Evolutionary conservation across 2,329 filamentous ascomycete genomes (phyloP).

Genomic region (Aspergillus latus): DNA sequence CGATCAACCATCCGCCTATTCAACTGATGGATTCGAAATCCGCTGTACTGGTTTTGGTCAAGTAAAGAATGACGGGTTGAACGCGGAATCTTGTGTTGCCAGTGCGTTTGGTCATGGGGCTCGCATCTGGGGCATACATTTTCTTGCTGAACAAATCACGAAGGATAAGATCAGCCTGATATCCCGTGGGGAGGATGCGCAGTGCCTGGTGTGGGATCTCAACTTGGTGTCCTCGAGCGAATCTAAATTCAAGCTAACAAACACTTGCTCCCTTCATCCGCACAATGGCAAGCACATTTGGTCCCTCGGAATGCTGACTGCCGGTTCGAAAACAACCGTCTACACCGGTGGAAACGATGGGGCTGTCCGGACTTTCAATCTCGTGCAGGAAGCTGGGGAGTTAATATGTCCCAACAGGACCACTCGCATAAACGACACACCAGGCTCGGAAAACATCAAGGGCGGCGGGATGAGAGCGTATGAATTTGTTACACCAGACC

Average conservation of each 20-base stretch:
- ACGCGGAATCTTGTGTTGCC: conserved; percentile 57
- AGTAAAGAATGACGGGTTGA: conserved; percentile 35
- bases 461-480: conserved; percentile 28
- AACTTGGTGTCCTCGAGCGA: conserved; percentile 33
- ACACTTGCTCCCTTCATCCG: conserved; percentile 58
- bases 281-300: conserved; percentile 92
- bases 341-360: conserved; percentile 87
- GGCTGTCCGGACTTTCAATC: conserved; percentile 46
- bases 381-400: conserved; percentile 18
- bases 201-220: conserved; percentile 69
- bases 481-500: conserved; percentile 36
- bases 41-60: conserved; percentile 65
- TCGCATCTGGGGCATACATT: conserved; percentile 83
- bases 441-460: conserved; percentile 12
- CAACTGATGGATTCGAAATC: conserved; percentile 36
- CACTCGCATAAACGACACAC: conserved; percentile 12
- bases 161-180: conserved; percentile 53
- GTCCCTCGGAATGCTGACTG: conserved; percentile 57
- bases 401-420: conserved; percentile 19
- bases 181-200: conserved; percentile 84
- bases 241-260: conserved; percentile 26
- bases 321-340: conserved; percentile 44
- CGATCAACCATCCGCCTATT: conserved; percentile 36
- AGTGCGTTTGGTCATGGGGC: conserved; percentile 82
- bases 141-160: conserved; percentile 48